Evolutionary conservation across 768 basidiomycete species (phyloP), one percentile per base, ranked within the genome.

Genomic region (Dictyophora rubrovolvata): DNA sequence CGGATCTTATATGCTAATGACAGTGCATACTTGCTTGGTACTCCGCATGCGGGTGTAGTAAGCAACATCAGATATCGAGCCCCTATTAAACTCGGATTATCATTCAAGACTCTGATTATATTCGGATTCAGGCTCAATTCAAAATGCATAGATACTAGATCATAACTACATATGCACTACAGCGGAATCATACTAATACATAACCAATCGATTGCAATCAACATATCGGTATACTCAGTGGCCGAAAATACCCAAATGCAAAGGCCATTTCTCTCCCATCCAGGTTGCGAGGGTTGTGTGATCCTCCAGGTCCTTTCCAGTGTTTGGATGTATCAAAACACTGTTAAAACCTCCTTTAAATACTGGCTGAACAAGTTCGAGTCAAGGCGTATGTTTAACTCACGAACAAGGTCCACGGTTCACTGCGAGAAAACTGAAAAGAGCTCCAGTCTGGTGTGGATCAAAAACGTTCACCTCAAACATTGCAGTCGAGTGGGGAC

Each of bases 381-480:
- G 22, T 54, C 47, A 48, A n/a, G 22, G 28, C 61, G 21, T 48
- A 22, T 46, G 54, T 37, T 28, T 20, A 16, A 75, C 85, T 48
- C 66, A 87, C 85, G 85, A 86, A 74, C 80, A 82, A 8, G 85
- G 82, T 11, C 86, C 86, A 7, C 85, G 79, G 67, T 86, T 74
- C 34, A 86, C 82, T 17, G 75, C 79, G 17, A 87, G 76, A 79
- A 80, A 88, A 4, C 81, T 75, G 65, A 87, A 86, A 12, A 88
- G 69, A 1, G 83, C 77, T 0, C 86, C 86, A 0, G 83, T 86
- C 65, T 87, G 80, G 63, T 82, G 83, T 10, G 85, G 85, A 34
- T 64, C 80, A 68, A 82, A 81, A 1, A 79, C 81, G 65, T 87
- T 81, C 60, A 86, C 77, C 66, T 87, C 79, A 65, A 87, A 87